Base-by-base conservation (phyloP, 2,329 filamentous ascomycete species). In the Ophiobolus disseminans region DNA sequence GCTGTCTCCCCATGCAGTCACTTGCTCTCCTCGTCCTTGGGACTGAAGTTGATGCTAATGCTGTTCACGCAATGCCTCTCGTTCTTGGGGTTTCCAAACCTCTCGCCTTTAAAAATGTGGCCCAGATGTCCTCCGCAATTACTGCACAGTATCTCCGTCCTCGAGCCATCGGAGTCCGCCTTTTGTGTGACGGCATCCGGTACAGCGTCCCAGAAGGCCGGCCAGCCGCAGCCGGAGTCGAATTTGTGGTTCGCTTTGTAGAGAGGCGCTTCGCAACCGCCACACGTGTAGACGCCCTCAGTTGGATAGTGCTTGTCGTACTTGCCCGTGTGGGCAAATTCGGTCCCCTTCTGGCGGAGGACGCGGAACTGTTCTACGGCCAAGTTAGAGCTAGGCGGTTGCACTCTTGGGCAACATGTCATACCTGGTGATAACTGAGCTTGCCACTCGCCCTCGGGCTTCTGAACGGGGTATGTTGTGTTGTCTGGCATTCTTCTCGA, bases 51-150 rank as follows among this genome's bases (percentile, higher is more conserved):
- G 75, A 97, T 78, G 70, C 90, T 95, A 43, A 97, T 77, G 67
- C 90, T 94, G 72, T 97, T 99, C 49, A 99, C 94, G 69, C 94
- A 99, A 78, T 99, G 94, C 53, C 94, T 83, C 84, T 99, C 94
- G 72, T 99, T 88, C 16, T 92, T 97, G 4, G 94, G 91, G 17
- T 89, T 95, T 7, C 80, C 68, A 68, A 87, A 93, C 16, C 89
- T 88, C 74, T 96, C 91, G 10, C 91, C 91, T 79, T 94, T 93
- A 74, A 96, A 96, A 13, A 96, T 90, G 78, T 96, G 91, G 20
- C 91, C 91, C 51, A 96, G 73, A 75, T 96, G 91, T 2, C 94
- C 94, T 19, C 94, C 95, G 70, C 94, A 99, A 73, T 96, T 96
- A 57, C 85, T 84, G 76, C 94, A 99, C 7, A 95, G 87, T 66